These are phyloP conservation scores for Kodamaea derodonti DNA, from an alignment of 1,139 yeast genomes.

Conservation along the genomic window DNA sequence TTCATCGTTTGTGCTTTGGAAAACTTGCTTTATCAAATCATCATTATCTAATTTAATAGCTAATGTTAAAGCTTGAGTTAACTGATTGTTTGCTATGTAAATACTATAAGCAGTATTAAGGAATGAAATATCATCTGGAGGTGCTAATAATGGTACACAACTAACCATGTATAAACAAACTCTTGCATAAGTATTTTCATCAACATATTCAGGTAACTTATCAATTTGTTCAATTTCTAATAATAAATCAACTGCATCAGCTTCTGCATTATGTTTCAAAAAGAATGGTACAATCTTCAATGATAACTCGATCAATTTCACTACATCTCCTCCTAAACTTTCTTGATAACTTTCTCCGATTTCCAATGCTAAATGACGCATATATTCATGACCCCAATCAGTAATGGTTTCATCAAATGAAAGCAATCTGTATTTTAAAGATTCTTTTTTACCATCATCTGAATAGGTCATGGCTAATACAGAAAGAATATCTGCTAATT, in stretches of 20 bases:
- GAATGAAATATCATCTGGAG: slow-evolving; percentile 87
- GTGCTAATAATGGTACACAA: slow-evolving; percentile 92
- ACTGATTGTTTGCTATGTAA: slow-evolving; percentile 72
- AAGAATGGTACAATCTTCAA: slow-evolving; percentile 84
- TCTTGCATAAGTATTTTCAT: slow-evolving; percentile 76
- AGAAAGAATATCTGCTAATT: slow-evolving; percentile 78
- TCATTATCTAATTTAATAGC: slow-evolving; percentile 90
- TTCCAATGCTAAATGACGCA: slow-evolving; percentile 92
- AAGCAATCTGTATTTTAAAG: slow-evolving; percentile 74
- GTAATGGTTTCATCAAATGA: slow-evolving; percentile 61
- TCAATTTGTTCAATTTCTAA: slow-evolving; percentile 87
- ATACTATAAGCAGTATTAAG: slow-evolving; percentile 89
- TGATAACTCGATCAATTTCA: slow-evolving; percentile 59
- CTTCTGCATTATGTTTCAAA: slow-evolving; percentile 94
- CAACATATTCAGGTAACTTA: slow-evolving; percentile 77
- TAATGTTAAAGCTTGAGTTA: slow-evolving; percentile 84
- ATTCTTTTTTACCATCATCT: slow-evolving; percentile 77
- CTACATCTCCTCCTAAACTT: slow-evolving; percentile 52
- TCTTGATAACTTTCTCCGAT: slow-evolving; percentile 84
- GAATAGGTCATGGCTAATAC: slow-evolving; percentile 95
- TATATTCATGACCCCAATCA: slow-evolving; percentile 97
- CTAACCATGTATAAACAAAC: slow-evolving; percentile 94
- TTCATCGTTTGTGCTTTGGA: slow-evolving; percentile 67
- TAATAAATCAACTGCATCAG: slow-evolving; percentile 93
- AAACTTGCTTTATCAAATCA: slow-evolving; percentile 70